A percentile compares a stretch with the other conserved stretches of the same genome.
Evolutionary conservation across 768 basidiomycete genomes (phyloP).

Genomic region (Boletales sp.): DNA sequence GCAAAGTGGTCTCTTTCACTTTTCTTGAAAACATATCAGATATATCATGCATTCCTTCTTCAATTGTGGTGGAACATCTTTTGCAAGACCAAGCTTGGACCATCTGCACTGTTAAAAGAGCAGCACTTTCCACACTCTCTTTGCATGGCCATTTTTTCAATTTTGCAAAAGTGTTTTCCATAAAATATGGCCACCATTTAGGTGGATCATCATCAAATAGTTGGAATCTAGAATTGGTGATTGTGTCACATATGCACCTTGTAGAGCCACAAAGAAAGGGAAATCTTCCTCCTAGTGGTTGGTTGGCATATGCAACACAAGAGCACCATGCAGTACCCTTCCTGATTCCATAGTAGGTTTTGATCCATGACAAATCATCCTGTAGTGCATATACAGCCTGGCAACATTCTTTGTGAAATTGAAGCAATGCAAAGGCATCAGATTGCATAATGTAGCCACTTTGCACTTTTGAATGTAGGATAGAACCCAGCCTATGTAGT

Average conservation of each 20-base stretch:
- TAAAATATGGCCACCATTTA: slow-evolving; percentile 23
- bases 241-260: neutral
- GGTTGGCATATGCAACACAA: too few species aligned
- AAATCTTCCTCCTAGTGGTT: neutral
- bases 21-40: slow-evolving; percentile 6
- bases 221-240: neutral
- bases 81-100: neutral
- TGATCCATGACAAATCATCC: slow-evolving; percentile 13
- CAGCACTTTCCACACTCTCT: slow-evolving; percentile 1
- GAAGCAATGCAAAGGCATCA: slow-evolving; percentile 23
- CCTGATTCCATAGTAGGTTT: slow-evolving; percentile 4
- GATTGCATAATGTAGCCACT: slow-evolving; percentile 23
- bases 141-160: slow-evolving; percentile 19
- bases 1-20: slow-evolving; percentile 10
- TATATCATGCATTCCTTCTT: slow-evolving; percentile 15
- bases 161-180: slow-evolving; percentile 4
- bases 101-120: neutral
- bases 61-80: neutral
- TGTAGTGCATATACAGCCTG: slow-evolving; percentile 7
- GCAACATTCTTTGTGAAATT: slow-evolving; percentile 15
- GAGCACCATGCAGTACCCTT: slow-evolving; percentile 3
- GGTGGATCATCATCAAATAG: neutral
- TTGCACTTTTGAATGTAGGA: slow-evolving; percentile 17
- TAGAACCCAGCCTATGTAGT: slow-evolving; percentile 19
- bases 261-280: too few species aligned